Conservation (phyloP, 768 basidiomycete genomes). For the Pisolithus tinctorius region DNA sequence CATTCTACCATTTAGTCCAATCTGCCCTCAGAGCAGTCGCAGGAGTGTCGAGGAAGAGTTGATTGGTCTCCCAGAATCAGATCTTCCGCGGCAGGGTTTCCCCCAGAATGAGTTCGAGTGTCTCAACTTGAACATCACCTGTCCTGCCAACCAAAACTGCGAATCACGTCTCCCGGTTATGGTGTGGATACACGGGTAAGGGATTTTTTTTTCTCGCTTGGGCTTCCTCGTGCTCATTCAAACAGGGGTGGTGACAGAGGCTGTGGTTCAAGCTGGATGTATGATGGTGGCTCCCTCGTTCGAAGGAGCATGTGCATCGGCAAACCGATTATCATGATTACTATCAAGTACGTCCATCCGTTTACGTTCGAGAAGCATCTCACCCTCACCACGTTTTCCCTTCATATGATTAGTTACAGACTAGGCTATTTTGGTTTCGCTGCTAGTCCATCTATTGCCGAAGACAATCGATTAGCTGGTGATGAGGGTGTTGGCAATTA, state of each 20-base stretch:
- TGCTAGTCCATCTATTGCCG: conserved; percentile 55
- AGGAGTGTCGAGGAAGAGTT: conserved; percentile 53
- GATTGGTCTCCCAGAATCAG: conserved; percentile 48
- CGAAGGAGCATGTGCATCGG: conserved; percentile 54
- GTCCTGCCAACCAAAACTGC: conserved; percentile 49
- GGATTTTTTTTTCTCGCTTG: conserved; percentile 8
- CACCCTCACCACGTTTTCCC: conserved; percentile 4
- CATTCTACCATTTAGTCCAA: conserved; percentile 41
- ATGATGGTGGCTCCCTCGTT: conserved; percentile 67
- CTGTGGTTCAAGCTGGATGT: conserved; percentile 71
- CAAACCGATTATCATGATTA: conserved; percentile 66
- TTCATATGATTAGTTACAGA: conserved; percentile 47
- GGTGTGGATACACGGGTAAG: conserved; percentile 84
- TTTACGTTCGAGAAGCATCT: conserved; percentile 11
- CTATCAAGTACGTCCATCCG: conserved; percentile 56
- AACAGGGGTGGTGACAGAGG: conserved; percentile 66
- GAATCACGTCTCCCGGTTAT: conserved; percentile 64
- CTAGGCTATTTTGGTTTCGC: conserved; percentile 73
- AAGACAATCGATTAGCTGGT: conserved; percentile 58
- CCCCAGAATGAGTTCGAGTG: conserved; percentile 74
- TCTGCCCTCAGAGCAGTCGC: conserved; percentile 59
- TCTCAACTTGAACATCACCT: conserved; percentile 75
- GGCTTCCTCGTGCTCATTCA: conserved; percentile 13
- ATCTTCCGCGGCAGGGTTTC: conserved; percentile 47
- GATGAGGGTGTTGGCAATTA: conserved; percentile 76